Evolutionary conservation across 371 early-diverging fungal species (phyloP), one percentile per base, ranked within the genome.

Genomic region (Catenaria anguillulae): DNA sequence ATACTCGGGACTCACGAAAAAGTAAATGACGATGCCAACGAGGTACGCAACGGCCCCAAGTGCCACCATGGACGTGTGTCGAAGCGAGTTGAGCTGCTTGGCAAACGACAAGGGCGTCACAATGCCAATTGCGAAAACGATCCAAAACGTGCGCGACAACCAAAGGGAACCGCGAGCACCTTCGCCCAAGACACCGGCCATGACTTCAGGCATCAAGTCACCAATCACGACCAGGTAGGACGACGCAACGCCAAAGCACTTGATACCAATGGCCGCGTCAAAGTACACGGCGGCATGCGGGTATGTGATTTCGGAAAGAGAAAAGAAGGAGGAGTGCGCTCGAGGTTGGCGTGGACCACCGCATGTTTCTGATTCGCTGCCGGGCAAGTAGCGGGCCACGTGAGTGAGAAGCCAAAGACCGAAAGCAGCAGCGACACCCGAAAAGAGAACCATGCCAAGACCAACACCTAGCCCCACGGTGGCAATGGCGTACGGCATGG

Each of bases 241-340:
- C 37, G 93, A 78, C n/a, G 92, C 85, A 2, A 99, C 99, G 33
- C 99, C 99, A 78, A 99, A 98, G 70, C 99, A 99, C 71, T 99
- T 99, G 68, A 98, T 76, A 37, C 98, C 99, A 66, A 99, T 96
- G 40, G 98, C 97, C 37, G 87, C 61, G 69, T 99, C 99, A 67
- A 99, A 94, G 46, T 85, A 80, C 24, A 93, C 73, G 8, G 89
- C 89, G 5, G 93, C 87, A 48, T 75, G 71, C 34, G 98, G 98
- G 75, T 96, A 95, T 17, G 93, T 94, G 60, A 90, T 73, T 64
- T 86, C 80, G 15, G 95, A 84, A 45, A 94, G 80, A 21, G 89
- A 82, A 71, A 89, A 90, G 70, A 97, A 96, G 17, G 92, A 91
- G 2, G 93, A 78, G n/a, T n/a, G n/a, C n/a, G n/a, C n/a, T n/a